These are phyloP conservation scores for Ogataea parapolymorpha DNA, from an alignment of 805 yeast species.

Conservation along the genomic window DNA sequence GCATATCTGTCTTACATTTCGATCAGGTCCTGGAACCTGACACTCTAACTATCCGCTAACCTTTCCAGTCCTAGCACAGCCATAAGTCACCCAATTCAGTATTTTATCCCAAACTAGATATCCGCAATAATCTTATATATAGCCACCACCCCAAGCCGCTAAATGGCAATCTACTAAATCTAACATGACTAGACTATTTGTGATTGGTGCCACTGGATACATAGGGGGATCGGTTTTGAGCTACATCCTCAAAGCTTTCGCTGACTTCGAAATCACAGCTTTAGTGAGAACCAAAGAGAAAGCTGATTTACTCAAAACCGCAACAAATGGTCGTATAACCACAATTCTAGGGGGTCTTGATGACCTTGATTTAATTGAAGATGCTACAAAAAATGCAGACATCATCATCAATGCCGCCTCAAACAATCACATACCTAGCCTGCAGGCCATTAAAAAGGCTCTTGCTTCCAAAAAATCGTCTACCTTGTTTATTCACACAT, in stretches of 20 bases:
- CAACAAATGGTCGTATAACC: neutral
- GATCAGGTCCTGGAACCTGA: too few species aligned
- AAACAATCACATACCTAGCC: conserved; percentile 9
- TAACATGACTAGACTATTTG: neutral
- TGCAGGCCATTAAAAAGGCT: conserved; percentile 5
- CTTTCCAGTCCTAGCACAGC: too few species aligned
- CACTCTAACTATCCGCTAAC: too few species aligned
- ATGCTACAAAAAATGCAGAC: neutral
- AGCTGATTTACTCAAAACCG: neutral
- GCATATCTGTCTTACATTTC: too few species aligned
- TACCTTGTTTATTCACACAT: conserved; percentile 34
- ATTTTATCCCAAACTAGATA: too few species aligned
- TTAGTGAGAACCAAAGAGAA: conserved; percentile 1
- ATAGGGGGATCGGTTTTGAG: neutral
- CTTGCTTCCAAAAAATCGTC: conserved; percentile 17
- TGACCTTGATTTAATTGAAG: conserved; percentile 1
- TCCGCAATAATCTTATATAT: too few species aligned
- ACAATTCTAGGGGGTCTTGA: conserved; percentile 1
- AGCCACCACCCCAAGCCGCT: too few species aligned
- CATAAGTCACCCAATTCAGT: too few species aligned
- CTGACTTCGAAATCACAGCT: neutral
- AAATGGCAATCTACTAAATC: too few species aligned
- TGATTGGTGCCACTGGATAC: neutral
- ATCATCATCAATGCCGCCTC: conserved; percentile 9
- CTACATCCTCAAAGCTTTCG: too few species aligned